Base-by-base conservation (phyloP, 306 rosid genomes). In the Quercus robur region DNA sequence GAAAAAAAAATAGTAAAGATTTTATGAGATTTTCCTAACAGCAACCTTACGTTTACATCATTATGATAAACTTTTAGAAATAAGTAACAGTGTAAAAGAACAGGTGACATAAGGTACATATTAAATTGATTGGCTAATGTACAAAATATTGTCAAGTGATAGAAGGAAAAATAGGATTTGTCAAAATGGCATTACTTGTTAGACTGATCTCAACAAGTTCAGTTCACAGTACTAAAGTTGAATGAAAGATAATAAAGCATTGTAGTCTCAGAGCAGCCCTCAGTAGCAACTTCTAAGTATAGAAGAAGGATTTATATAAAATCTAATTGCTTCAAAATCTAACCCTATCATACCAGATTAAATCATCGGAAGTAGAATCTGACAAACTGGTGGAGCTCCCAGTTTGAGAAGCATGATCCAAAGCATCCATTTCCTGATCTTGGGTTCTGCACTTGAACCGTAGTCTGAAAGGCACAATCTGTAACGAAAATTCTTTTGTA, bases 401-500 rank as follows among this genome's bases (percentile, higher is more conserved):
- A 12, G 28, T 59, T 19, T 71, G 84, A 78, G 71, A 75, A 62
- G 20, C 80, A 52, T 20, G 79, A 49, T 70, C 80, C 54, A 35
- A 73, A 82, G 84, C 75, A 67, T 74, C 51, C 77, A 49, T 84
- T 71, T 88, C 87, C 71, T 77, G 87, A 79, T 67, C 79, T 75
- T 81, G 87, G 54, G 59, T 81, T 74, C 83, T 90, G 87, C 92
- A 78, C 81, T 89, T 91, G 75, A 90, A 79, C 79, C 76, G 82
- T 64, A 95, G 75, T 74, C 82, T 83, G 23, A 90, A 82, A 56
- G 99, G 99, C 82, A 86, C 78, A 84, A 85, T 85, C 98, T 95
- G 86, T 79, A 73, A 75, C 23, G 26, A 78, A 76, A 64, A 70
- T 56, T 41, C 73, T 56, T 64, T 77, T 49, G 15, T 64, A 13